phyloP scores from a whole-genome alignment of 768 basidiomycete species.

The Amylocystis lapponica region DNA sequence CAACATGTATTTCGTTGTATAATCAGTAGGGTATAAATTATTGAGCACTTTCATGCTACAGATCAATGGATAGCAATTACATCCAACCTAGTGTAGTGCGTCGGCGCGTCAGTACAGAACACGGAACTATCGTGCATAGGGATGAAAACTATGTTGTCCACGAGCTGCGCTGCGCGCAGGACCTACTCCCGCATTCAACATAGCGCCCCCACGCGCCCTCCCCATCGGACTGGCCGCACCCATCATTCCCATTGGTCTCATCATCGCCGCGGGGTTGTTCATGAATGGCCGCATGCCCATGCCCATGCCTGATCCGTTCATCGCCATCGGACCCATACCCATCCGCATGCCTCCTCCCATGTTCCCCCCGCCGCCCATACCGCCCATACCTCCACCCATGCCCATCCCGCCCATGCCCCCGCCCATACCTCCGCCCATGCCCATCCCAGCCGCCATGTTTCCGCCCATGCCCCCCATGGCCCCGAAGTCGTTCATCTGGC shows the following conservation, averaged over 20 bases:
- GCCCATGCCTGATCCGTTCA: slow-evolving; percentile 21
- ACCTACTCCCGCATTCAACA: slow-evolving; percentile 48
- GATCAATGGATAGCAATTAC: too few relatives aligned
- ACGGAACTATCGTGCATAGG: slow-evolving; percentile 72
- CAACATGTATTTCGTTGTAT: too few relatives aligned
- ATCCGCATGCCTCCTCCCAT: slow-evolving; percentile 21
- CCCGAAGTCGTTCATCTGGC: slow-evolving; percentile 15
- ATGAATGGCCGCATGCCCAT: slow-evolving; percentile 18
- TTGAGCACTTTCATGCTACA: too few relatives aligned
- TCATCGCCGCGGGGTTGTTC: slow-evolving; percentile 15
- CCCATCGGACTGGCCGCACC: slow-evolving; percentile 18
- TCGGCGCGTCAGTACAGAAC: background rate
- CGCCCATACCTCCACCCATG: slow-evolving; percentile 20
- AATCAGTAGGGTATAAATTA: too few relatives aligned
- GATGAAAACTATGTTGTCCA: slow-evolving; percentile 73
- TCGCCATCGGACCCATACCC: slow-evolving; percentile 19
- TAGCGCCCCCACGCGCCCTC: slow-evolving; percentile 46
- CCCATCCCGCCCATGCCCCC: slow-evolving; percentile 13
- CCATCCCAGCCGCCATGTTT: slow-evolving; percentile 23
- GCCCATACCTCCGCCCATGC: slow-evolving; percentile 33
- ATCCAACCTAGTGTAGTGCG: too few relatives aligned
- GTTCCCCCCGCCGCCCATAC: slow-evolving; percentile 10
- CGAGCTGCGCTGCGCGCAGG: slow-evolving; percentile 60
- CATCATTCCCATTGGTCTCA: slow-evolving; percentile 13
- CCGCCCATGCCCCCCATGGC: slow-evolving; percentile 18